Evolutionary conservation across 1,284 basidiomycete species (phyloP).

Genomic region (Microbotryum saponariae): DNA sequence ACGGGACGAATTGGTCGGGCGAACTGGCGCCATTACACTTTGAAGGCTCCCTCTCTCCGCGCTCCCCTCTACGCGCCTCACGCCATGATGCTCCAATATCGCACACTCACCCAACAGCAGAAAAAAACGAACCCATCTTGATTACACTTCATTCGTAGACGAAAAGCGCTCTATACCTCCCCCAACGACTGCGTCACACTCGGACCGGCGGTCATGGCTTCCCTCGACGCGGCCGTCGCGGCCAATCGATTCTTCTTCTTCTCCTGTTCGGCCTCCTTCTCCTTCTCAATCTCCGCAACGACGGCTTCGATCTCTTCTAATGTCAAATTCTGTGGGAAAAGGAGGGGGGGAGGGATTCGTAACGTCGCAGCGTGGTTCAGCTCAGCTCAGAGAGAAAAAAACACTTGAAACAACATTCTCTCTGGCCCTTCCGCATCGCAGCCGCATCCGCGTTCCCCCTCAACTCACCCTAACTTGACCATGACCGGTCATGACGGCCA

Average conservation of each 20-base stretch:
- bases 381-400: not conserved
- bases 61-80: too few relatives aligned
- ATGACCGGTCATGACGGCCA: constrained; percentile 90
- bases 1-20: too few relatives aligned
- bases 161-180: too few relatives aligned
- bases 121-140: too few relatives aligned
- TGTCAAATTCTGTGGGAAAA: constrained; percentile 60
- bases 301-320: constrained; percentile 80
- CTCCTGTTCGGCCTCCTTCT: constrained; percentile 94
- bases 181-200: too few relatives aligned
- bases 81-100: too few relatives aligned
- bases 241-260: constrained; percentile 68
- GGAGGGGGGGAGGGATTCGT: not conserved
- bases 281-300: constrained; percentile 81
- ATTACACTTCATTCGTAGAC: too few relatives aligned
- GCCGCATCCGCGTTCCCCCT: too few relatives aligned
- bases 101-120: too few relatives aligned
- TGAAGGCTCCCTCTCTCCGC: too few relatives aligned
- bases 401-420: not conserved
- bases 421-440: not conserved
- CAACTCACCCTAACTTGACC: constrained; percentile 73
- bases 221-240: constrained; percentile 71
- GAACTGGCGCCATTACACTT: too few relatives aligned
- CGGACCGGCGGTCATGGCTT: constrained; percentile 54
- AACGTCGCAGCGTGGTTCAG: not conserved